Conservation (phyloP, 1,139 yeast species). For the Diutina neorugosa region DNA sequence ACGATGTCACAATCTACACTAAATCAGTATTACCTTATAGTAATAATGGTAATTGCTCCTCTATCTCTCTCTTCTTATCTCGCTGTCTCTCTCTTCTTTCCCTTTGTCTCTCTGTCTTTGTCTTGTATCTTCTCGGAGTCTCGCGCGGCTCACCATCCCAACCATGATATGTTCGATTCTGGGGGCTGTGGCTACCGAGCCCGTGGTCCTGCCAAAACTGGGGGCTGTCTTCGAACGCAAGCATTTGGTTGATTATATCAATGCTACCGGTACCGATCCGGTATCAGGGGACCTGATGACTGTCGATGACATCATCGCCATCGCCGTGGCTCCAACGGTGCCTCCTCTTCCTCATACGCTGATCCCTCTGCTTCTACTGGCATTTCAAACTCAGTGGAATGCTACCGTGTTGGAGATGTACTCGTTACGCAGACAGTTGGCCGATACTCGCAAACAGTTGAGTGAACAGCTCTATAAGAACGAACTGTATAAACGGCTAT, state of each 20-base stretch:
- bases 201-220: conserved; percentile 70
- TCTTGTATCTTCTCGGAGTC: not conserved
- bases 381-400: conserved; percentile 87
- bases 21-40: too few species aligned
- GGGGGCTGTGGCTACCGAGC: conserved; percentile 53
- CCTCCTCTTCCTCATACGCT: conserved; percentile 48
- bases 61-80: too few species aligned
- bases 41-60: too few species aligned
- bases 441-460: conserved; percentile 55
- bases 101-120: not conserved
- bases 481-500: conserved; percentile 49
- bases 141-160: not conserved
- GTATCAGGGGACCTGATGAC: conserved; percentile 49
- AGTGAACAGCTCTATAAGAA: conserved; percentile 55
- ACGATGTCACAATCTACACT: too few species aligned
- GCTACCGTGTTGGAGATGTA: conserved; percentile 74
- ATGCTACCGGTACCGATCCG: conserved; percentile 67
- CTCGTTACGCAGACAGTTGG: conserved; percentile 60
- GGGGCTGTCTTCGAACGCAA: conserved; percentile 60
- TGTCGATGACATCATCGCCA: conserved; percentile 44
- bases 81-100: too few species aligned
- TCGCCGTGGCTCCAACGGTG: conserved; percentile 15
- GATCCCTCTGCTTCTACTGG: conserved; percentile 64
- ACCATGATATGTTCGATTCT: conserved; percentile 26
- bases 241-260: conserved; percentile 49